Percentiles rank a stretch among this genome's conserved stretches.
These are phyloP conservation scores for Xerocomellus dryophilus DNA, from an alignment of 768 basidiomycete genomes.

Conservation along the genomic window DNA sequence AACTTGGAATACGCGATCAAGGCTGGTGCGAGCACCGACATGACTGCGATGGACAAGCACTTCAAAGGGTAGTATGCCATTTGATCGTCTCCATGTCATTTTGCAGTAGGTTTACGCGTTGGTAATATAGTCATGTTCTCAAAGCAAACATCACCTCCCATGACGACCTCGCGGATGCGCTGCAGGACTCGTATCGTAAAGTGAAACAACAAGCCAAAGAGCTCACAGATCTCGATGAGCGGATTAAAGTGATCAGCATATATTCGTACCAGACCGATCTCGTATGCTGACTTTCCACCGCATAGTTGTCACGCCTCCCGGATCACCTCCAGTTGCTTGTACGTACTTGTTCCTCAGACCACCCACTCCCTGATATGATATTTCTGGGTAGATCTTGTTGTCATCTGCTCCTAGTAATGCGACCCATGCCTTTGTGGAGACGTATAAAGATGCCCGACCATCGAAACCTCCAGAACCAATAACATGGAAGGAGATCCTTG, in stretches of 20 bases:
- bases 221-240: slow-evolving; percentile 60
- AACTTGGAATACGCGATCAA: slow-evolving; percentile 58
- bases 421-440: slow-evolving; percentile 53
- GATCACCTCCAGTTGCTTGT: slow-evolving; percentile 75
- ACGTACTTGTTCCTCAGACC: slow-evolving; percentile 18
- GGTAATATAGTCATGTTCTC: slow-evolving; percentile 46
- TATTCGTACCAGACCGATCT: not conserved
- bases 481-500: slow-evolving; percentile 78
- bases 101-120: slow-evolving; percentile 12
- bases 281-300: not conserved
- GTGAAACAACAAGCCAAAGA: slow-evolving; percentile 50
- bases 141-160: slow-evolving; percentile 70
- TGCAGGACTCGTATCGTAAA: slow-evolving; percentile 49
- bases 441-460: slow-evolving; percentile 43
- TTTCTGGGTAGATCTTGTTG: slow-evolving; percentile 47
- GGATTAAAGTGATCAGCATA: slow-evolving; percentile 49
- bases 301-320: slow-evolving; percentile 57
- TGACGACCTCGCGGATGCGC: slow-evolving; percentile 57
- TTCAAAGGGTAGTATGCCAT: slow-evolving; percentile 46
- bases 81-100: slow-evolving; percentile 2
- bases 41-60: slow-evolving; percentile 51
- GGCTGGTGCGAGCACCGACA: slow-evolving; percentile 54
- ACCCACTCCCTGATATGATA: slow-evolving; percentile 7
- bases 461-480: slow-evolving; percentile 36
- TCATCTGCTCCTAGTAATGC: slow-evolving; percentile 48